Base-by-base conservation (phyloP, 208 protist species). In the Wallacemonas sp. region DNA sequence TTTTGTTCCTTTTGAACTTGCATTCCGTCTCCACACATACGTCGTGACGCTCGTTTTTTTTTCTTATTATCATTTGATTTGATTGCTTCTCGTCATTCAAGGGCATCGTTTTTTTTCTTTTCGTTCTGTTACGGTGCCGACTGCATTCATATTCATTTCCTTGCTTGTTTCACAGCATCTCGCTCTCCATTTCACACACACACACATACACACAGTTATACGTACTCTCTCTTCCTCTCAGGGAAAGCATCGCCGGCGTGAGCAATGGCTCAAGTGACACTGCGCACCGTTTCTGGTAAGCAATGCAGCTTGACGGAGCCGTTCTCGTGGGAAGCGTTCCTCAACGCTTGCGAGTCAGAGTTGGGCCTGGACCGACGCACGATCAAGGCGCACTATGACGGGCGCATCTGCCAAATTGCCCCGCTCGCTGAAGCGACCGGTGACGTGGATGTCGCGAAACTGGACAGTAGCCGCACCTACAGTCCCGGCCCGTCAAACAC, bases 241-340 rank as follows among this genome's bases (percentile, higher is more conserved):
- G n/a, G n/a, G n/a, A n/a, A n/a, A n/a, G n/a, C n/a, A n/a, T n/a
- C n/a, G n/a, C n/a, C n/a, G n/a, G n/a, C n/a, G n/a, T n/a, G 23
- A 29, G 33, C 5, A 19, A 36, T 57, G 30, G 29, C 47, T 14
- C n/a, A 32, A n/a, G 58, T 85, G 16, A 70, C 60, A 12, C 65
- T 90, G 49, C 83, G 72, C 23, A 85, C 63, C n/a, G 68, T 82
- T 11, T 73, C 75, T 2, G 84, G 84, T 11, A 80, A 81, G 56
- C 68, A 62, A 11, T 69, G 61, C 8, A 4, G 47, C 21, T 63
- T 87, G 19, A 44, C n/a, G 0, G 68, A 56, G n/a, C 84, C 84
- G 1, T 61, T 74, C 56, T 87, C 84, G 27, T 58, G 82, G 33
- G 54, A 57, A 3, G 48, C 61, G 11, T 58, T 90, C 36, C 49